These are phyloP conservation scores for Dittrichia graveolens DNA, from an alignment of 129 eudicot species.

Conservation along the genomic window DNA sequence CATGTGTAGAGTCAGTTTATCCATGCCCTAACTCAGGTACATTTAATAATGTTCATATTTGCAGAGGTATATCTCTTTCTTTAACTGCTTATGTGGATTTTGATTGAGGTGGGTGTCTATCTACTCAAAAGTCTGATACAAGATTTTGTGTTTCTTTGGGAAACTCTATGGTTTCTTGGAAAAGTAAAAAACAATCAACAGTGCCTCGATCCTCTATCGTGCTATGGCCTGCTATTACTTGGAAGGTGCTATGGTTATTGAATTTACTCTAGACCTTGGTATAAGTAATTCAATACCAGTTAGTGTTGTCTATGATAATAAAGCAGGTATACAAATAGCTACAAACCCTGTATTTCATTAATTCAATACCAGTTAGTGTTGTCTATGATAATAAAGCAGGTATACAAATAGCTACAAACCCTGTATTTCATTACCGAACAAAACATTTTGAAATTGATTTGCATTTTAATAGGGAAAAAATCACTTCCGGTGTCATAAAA, in stretches of 20 bases:
- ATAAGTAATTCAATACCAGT: no score
- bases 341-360: no score
- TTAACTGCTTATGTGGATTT: neutral
- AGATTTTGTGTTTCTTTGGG: slow-evolving; percentile 1
- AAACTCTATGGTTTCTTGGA: neutral
- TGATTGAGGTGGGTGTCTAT: neutral
- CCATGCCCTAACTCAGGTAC: neutral
- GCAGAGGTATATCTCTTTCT: neutral
- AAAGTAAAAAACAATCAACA: neutral
- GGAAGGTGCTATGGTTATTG: neutral
- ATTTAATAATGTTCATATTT: neutral
- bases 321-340: no score
- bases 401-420: no score
- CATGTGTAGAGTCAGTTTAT: neutral
- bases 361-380: no score
- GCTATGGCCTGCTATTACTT: neutral
- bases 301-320: no score
- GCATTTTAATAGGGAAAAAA: no score
- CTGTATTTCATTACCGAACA: no score
- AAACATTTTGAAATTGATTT: no score
- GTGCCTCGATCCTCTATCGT: neutral
- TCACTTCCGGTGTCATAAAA: no score
- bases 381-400: no score
- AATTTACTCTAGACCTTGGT: neutral
- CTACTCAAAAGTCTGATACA: neutral